Evolutionary conservation across 352 stramenopile species (phyloP), one percentile per base, ranked within the genome.

Genomic region (Pythium monospermum): DNA sequence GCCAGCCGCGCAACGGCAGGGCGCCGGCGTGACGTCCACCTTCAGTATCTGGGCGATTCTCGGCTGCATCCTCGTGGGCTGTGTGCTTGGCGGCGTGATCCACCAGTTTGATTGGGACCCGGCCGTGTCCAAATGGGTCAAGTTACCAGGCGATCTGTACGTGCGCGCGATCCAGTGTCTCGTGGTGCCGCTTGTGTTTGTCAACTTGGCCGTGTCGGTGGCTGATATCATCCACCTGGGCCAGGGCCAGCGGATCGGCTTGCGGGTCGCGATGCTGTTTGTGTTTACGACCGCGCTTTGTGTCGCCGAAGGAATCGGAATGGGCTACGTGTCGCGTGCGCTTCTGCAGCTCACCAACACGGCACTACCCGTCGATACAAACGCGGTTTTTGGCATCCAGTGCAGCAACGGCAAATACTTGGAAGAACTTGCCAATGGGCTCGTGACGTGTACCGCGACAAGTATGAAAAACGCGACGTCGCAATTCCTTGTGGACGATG

Each of bases 171-270:
- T 91, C 23, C 66, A 86, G 64, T 93, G 82, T 58, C 59, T 93
- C 32, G 78, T 93, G 49, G 62, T 91, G 49, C 79, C 79, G 19
- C 74, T 91, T 46, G 76, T 91, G 47, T 87, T 93, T 45, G 71
- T 89, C 21, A 89, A 90, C 59, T 46, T 93, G 33, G 78, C 73
- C 16, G 74, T 88, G 12, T 71, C 71, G 4, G 72, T 87, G 2
- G 73, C 79, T 3, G 77, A 93, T 48, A 69, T 91, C 26, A 68
- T 73, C 33, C 61, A 78, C 50, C 66, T 83, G 38, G 63, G 71
- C 10, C 53, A 84, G 38, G 73, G 67, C 30, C 55, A 64, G 43
- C 57, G 66, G 6, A 67, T 88, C 12, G 61, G 70, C 35, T 25
- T 74, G 15, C 70, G 78, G 18, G 64, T 89, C 21, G 32, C 62